Evolutionary conservation across 306 rosid species (phyloP).

Genomic region (Erythrophleum fordii): DNA sequence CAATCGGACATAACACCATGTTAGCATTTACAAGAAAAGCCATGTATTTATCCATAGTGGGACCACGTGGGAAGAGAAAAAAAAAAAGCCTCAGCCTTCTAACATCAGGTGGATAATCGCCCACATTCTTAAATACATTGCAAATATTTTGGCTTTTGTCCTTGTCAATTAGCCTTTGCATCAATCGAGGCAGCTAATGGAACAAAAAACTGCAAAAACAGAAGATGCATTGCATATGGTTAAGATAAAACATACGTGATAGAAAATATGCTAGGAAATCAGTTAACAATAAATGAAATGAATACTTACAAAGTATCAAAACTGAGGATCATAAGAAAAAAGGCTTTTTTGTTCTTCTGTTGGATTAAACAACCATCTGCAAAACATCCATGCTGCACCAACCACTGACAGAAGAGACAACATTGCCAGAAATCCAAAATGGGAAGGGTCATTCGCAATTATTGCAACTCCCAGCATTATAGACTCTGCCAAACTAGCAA

Average conservation of each 20-base stretch:
- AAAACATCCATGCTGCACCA: slow-evolving; percentile 86
- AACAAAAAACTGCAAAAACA: slow-evolving; percentile 7
- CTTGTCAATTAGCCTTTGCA: neutral
- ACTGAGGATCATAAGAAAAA: slow-evolving; percentile 71
- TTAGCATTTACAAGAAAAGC: neutral
- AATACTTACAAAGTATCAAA: slow-evolving; percentile 57
- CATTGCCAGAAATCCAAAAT: slow-evolving; percentile 78
- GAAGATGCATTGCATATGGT: neutral
- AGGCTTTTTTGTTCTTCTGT: slow-evolving; percentile 85
- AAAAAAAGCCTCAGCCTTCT: slow-evolving; percentile 5
- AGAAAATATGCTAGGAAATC: neutral
- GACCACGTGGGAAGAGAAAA: neutral
- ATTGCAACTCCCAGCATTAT: slow-evolving; percentile 90
- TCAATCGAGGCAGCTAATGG: neutral
- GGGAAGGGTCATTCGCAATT: slow-evolving; percentile 81
- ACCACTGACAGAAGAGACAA: slow-evolving; percentile 88
- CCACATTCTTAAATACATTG: neutral
- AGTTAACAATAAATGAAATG: slow-evolving; percentile 6
- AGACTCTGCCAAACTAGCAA: slow-evolving; percentile 97
- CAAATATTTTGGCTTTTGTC: neutral
- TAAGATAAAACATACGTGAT: neutral
- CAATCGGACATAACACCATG: neutral
- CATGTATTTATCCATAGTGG: neutral
- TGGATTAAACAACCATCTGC: slow-evolving; percentile 92
- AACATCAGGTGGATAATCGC: neutral